phyloP scores from a whole-genome alignment of 768 basidiomycete genomes.

The Obba rivulosa region DNA sequence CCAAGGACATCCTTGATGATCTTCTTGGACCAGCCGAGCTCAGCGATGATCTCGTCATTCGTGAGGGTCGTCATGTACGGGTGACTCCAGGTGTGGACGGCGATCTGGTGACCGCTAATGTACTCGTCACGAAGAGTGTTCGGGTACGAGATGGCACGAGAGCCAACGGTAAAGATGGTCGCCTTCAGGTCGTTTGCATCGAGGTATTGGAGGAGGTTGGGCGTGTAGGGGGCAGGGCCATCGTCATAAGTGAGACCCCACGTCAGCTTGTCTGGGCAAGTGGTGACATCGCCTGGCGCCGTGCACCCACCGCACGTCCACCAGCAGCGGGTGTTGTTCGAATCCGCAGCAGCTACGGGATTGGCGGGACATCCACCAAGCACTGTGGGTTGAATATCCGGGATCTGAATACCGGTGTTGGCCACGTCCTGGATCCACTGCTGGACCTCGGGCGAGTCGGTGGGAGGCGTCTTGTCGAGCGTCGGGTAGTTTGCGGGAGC shows the following conservation, averaged over 20 bases:
- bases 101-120: slow-evolving; percentile 75
- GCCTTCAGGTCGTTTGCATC: slow-evolving; percentile 58
- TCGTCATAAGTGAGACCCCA: slow-evolving; percentile 71
- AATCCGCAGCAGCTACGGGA: slow-evolving; percentile 38
- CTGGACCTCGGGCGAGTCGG: slow-evolving; percentile 56
- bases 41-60: slow-evolving; percentile 81
- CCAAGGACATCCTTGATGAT: slow-evolving; percentile 79
- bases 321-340: slow-evolving; percentile 56
- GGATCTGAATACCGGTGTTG: slow-evolving; percentile 53
- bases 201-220: slow-evolving; percentile 67
- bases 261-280: slow-evolving; percentile 61
- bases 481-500: slow-evolving; percentile 56
- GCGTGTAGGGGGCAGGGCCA: slow-evolving; percentile 75
- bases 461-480: slow-evolving; percentile 57
- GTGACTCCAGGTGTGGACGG: slow-evolving; percentile 71
- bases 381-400: slow-evolving; percentile 42
- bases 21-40: slow-evolving; percentile 84
- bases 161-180: slow-evolving; percentile 88
- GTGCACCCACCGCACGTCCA: slow-evolving; percentile 79
- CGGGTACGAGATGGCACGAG: slow-evolving; percentile 69
- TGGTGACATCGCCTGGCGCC: slow-evolving; percentile 58
- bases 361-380: slow-evolving; percentile 52
- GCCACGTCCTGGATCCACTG: slow-evolving; percentile 66
- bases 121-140: slow-evolving; percentile 68
- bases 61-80: slow-evolving; percentile 63